Percentiles rank a stretch among this genome's conserved stretches.
These are phyloP conservation scores for Tylopilus intermedius DNA, from an alignment of 768 basidiomycete genomes.

Conservation along the genomic window DNA sequence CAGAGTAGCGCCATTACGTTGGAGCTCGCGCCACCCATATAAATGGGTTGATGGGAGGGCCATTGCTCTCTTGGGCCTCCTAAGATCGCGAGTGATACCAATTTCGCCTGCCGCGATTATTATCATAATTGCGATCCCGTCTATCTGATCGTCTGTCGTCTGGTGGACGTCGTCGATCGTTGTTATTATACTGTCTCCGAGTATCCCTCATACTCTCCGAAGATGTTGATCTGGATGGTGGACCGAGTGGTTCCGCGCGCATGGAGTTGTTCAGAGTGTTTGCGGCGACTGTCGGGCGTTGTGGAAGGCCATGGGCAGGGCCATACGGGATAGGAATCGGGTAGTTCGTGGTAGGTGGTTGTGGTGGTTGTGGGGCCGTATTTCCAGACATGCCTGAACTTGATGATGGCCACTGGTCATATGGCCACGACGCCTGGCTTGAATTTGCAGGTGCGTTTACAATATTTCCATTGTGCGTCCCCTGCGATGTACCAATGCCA, in stretches of 20 bases:
- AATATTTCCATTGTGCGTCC: neutral
- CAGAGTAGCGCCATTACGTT: neutral
- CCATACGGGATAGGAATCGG: neutral
- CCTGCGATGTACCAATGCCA: slow-evolving; percentile 7
- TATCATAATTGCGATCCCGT: slow-evolving; percentile 10
- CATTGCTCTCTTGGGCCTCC: neutral
- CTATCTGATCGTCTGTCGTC: slow-evolving; percentile 18
- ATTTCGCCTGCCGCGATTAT: slow-evolving; percentile 5
- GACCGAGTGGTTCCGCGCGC: slow-evolving; percentile 19
- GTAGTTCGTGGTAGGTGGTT: neutral
- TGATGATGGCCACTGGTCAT: neutral
- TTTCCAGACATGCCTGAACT: slow-evolving; percentile 4
- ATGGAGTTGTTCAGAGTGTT: slow-evolving; percentile 2
- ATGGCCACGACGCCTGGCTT: slow-evolving; percentile 1
- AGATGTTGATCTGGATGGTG: slow-evolving; percentile 15
- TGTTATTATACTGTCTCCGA: slow-evolving; percentile 16
- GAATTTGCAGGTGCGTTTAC: neutral
- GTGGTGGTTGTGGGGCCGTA: slow-evolving; percentile 1
- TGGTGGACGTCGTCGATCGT: slow-evolving; percentile 7
- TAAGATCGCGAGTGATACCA: slow-evolving; percentile 8
- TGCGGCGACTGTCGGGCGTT: slow-evolving; percentile 6
- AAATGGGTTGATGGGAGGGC: neutral
- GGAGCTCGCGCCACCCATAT: too few relatives aligned
- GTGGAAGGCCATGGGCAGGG: slow-evolving; percentile 19
- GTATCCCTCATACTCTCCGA: slow-evolving; percentile 15